Evolutionary conservation across 495 filamentous ascomycete species (phyloP), one percentile per base, ranked within the genome.

Genomic region (Trichoderma reesei): DNA sequence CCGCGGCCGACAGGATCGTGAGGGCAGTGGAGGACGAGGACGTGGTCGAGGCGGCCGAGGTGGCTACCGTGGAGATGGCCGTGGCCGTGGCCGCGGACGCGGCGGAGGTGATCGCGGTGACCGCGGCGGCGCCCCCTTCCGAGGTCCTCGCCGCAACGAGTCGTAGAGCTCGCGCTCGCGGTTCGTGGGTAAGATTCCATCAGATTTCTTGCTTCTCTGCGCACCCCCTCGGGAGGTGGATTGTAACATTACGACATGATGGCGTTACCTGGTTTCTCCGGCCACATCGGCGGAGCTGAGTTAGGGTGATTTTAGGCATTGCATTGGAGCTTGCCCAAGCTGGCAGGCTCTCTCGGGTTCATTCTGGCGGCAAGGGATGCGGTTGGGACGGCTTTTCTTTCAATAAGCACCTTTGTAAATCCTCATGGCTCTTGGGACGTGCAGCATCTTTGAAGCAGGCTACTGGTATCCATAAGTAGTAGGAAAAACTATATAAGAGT

Each of bases 61-160:
- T 60, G 80, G 81, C 59, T 77, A 79, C 68, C 83, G 85, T 54
- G 84, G 84, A 26, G 77, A 83, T 39, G 79, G 81, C 65, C 76
- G 78, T 65, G 80, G 80, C 48, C 78, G 79, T 39, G 79, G 81
- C 44, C 76, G 78, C 54, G 72, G 70, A 39, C 70, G 74, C 67
- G 76, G 26, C 26, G 26, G 26, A 26, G 26, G 82, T 39, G 81
- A 79, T 36, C 79, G 82, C 61, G 80, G 84, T 37, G 78, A 79
- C 36, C 77, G 72, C 48, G 75, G 78, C 20, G 76, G 78, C 46
- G 77, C 69, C 16, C 39, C 77, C 76, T 60, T 75, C 80, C 59
- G 72, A 75, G 72, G 69, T 38, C 65, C 69, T 68, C 67, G 72
- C 20, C 73, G 72, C 37, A 72, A 73, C 16, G 70, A 76, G 72